phyloP scores from a whole-genome alignment of 176 grass and related monocot genomes.

The Musa acuminata region DNA sequence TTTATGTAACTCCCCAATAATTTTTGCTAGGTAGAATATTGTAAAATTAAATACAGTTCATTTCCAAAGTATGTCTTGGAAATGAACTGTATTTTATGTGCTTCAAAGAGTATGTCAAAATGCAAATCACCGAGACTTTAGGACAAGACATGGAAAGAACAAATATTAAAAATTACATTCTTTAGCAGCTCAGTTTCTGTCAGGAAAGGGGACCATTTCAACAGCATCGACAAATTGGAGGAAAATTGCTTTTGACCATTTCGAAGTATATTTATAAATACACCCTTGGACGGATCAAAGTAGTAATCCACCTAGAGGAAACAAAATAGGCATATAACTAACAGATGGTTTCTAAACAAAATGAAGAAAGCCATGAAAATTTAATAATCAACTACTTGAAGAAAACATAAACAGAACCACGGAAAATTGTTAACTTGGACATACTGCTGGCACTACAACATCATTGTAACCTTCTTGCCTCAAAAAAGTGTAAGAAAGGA shows the following conservation, averaged over 20 bases:
- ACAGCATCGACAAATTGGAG: constrained; percentile 54
- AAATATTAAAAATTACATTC: constrained; percentile 33
- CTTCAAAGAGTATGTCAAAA: constrained; percentile 14
- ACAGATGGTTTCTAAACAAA: neutral
- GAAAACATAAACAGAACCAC: constrained; percentile 1
- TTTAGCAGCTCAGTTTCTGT: constrained; percentile 56
- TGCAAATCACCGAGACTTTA: constrained; percentile 20
- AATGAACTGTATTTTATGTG: neutral
- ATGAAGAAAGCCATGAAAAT: neutral
- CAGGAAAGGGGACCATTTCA: constrained; percentile 72
- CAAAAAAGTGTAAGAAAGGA: constrained; percentile 75
- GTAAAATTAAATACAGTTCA: no score
- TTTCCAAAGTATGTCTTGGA: no score
- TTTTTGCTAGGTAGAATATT: no score
- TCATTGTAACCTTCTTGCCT: constrained; percentile 39
- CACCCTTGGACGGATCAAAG: constrained; percentile 42
- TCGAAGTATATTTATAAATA: constrained; percentile 23
- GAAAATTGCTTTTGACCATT: constrained; percentile 38
- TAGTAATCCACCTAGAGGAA: constrained; percentile 65
- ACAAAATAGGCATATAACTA: constrained; percentile 2
- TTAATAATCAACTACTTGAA: neutral
- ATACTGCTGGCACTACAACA: constrained; percentile 63
- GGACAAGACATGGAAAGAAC: constrained; percentile 1
- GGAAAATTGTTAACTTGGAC: neutral
- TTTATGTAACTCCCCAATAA: no score